Evolutionary conservation across 2,329 filamentous ascomycete genomes (phyloP).

Genomic region (Zymoseptoria crescenta): DNA sequence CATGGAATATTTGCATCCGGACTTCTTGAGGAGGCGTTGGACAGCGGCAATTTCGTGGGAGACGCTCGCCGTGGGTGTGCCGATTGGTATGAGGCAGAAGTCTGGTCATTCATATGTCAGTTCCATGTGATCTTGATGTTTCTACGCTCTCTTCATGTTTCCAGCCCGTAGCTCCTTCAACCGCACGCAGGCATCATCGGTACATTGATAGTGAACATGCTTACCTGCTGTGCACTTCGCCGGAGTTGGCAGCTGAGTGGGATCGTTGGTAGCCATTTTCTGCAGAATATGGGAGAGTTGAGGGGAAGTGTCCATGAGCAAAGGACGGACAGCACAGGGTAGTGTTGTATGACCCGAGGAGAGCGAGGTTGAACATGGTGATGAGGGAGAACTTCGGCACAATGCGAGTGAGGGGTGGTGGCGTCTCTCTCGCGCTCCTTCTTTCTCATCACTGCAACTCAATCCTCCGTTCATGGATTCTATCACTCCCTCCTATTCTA

Average conservation of each 20-base stretch:
- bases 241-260: slow-evolving; percentile 50
- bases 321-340: neutral
- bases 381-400: neutral
- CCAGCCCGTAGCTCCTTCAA: too few relatives aligned
- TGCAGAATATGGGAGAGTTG: slow-evolving; percentile 22
- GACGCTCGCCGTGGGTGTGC: slow-evolving; percentile 42
- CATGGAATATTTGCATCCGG: slow-evolving; percentile 77
- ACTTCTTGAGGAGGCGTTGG: slow-evolving; percentile 73
- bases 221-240: slow-evolving; percentile 59
- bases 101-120: slow-evolving; percentile 39
- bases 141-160: neutral
- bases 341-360: neutral
- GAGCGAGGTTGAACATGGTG: neutral
- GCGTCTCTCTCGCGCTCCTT: neutral
- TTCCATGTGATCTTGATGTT: neutral
- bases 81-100: slow-evolving; percentile 83
- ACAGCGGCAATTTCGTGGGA: slow-evolving; percentile 72
- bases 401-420: neutral
- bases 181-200: too few relatives aligned
- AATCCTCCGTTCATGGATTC: neutral
- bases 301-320: slow-evolving; percentile 24
- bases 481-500: neutral
- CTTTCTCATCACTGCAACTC: neutral
- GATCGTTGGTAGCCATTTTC: slow-evolving; percentile 25
- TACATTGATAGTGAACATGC: neutral